Percentiles rank a stretch among this genome's conserved stretches.
These are phyloP conservation scores for Phialemonium atrogriseum DNA, from an alignment of 2,329 filamentous ascomycete species.

Conservation along the genomic window DNA sequence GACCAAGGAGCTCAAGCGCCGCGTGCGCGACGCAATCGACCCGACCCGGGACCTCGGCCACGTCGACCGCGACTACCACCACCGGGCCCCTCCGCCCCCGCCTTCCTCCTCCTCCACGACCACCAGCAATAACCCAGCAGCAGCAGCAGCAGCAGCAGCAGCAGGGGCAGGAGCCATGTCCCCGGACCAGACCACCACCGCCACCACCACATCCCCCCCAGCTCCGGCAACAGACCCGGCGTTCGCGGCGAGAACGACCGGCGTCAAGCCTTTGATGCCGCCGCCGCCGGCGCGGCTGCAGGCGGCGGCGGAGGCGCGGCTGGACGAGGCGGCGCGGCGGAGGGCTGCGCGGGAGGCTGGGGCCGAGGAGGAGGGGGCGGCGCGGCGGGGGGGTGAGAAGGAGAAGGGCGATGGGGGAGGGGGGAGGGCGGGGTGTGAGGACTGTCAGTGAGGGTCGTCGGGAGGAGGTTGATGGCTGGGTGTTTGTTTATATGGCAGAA, in stretches of 20 bases:
- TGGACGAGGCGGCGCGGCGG: slow-evolving; percentile 3
- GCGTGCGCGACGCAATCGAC: slow-evolving; percentile 74
- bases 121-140: neutral
- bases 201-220: neutral
- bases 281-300: slow-evolving; percentile 1
- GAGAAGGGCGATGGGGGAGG: neutral
- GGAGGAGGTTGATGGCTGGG: too few species aligned
- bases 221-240: neutral
- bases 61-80: slow-evolving; percentile 54
- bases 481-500: too few species aligned
- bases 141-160: slow-evolving; percentile 4
- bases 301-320: neutral
- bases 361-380: slow-evolving; percentile 5
- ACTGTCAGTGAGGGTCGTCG: too few species aligned
- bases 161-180: slow-evolving; percentile 4
- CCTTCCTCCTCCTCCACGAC: too few species aligned
- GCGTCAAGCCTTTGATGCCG: slow-evolving; percentile 3
- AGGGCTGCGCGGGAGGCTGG: slow-evolving; percentile 5
- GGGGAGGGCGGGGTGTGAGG: slow-evolving; percentile 7
- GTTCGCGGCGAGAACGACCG: neutral
- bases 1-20: slow-evolving; percentile 82
- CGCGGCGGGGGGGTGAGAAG: slow-evolving; percentile 2
- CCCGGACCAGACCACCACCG: neutral
- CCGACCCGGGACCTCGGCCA: slow-evolving; percentile 74
- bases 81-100: too few species aligned